Conservation (phyloP, 2,329 filamentous ascomycete species). For the Fusarium equiseti region DNA sequence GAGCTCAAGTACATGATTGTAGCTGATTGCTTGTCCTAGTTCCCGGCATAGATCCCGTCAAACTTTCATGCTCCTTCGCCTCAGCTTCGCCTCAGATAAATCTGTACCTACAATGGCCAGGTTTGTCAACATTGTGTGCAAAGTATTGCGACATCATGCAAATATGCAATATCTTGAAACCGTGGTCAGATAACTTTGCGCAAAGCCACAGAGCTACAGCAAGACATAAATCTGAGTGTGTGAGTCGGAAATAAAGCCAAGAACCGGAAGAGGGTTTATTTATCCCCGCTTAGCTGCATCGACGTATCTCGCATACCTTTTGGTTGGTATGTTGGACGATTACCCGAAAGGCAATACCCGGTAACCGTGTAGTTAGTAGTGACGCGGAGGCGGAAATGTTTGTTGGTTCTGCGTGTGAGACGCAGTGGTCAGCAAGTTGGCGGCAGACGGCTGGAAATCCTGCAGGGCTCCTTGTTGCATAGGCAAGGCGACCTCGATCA, state of each 20-base stretch:
- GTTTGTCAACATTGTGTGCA: constrained; percentile 5
- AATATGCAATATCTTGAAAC: background rate
- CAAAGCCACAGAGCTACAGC: background rate
- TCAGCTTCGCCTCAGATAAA: constrained; percentile 25
- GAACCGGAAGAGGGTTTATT: background rate
- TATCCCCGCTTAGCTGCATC: constrained; percentile 5
- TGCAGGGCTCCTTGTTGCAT: constrained; percentile 14
- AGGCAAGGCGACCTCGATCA: constrained; percentile 14
- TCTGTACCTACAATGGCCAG: background rate
- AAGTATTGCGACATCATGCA: background rate
- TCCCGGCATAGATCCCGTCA: background rate
- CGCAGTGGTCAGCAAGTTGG: constrained; percentile 20
- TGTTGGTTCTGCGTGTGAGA: constrained; percentile 25
- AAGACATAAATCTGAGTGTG: constrained; percentile 18
- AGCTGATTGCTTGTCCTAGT: background rate
- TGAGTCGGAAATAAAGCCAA: constrained; percentile 12
- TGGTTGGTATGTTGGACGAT: constrained; percentile 8
- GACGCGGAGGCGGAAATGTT: constrained; percentile 4
- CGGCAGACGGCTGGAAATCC: constrained; percentile 18
- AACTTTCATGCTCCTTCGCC: constrained; percentile 20
- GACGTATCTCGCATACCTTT: constrained; percentile 3
- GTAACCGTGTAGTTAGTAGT: background rate
- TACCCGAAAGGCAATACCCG: constrained; percentile 18
- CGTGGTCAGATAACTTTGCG: background rate
- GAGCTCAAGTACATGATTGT: background rate